phyloP scores from a whole-genome alignment of 306 rosid genomes.

The Begonia loranthoides region DNA sequence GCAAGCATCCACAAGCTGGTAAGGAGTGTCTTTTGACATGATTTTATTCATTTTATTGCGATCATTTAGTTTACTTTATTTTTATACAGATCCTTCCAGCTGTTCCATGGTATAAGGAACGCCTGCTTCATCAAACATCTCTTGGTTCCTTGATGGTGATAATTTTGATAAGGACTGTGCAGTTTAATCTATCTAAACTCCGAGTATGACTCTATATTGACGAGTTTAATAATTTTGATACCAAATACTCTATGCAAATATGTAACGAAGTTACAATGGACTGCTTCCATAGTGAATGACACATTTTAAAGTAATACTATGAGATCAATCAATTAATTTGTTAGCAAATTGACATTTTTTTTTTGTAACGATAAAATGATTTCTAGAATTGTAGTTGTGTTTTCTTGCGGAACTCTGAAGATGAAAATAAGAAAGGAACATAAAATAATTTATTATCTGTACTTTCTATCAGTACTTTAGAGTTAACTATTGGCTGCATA shows the following conservation, averaged over 20 bases:
- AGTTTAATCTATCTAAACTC: constrained; percentile 82
- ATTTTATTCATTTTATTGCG: constrained; percentile 5
- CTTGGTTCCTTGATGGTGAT: constrained; percentile 94
- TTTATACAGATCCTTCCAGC: constrained; percentile 58
- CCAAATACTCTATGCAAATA: too few relatives aligned
- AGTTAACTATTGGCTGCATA: too few relatives aligned
- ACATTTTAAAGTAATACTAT: too few relatives aligned
- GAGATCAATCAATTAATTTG: too few relatives aligned
- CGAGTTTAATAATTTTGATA: too few relatives aligned
- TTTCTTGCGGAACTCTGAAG: too few relatives aligned
- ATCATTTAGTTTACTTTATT: constrained; percentile 17
- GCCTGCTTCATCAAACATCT: constrained; percentile 89
- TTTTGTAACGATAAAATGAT: too few relatives aligned
- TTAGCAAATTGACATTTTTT: too few relatives aligned
- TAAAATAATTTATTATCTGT: too few relatives aligned
- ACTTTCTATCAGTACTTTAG: too few relatives aligned
- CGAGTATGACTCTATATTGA: constrained; percentile 43
- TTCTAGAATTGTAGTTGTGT: too few relatives aligned
- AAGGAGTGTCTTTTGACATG: constrained; percentile 12
- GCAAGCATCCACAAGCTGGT: constrained; percentile 97
- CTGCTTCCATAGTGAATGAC: constrained; percentile 4
- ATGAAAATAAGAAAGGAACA: too few relatives aligned
- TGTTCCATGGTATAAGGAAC: constrained; percentile 98
- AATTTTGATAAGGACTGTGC: constrained; percentile 93
- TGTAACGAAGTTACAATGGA: constrained; percentile 4